Evolutionary conservation across 257 asterid genomes (phyloP).

Genomic region (Gynochthodes officinalis): DNA sequence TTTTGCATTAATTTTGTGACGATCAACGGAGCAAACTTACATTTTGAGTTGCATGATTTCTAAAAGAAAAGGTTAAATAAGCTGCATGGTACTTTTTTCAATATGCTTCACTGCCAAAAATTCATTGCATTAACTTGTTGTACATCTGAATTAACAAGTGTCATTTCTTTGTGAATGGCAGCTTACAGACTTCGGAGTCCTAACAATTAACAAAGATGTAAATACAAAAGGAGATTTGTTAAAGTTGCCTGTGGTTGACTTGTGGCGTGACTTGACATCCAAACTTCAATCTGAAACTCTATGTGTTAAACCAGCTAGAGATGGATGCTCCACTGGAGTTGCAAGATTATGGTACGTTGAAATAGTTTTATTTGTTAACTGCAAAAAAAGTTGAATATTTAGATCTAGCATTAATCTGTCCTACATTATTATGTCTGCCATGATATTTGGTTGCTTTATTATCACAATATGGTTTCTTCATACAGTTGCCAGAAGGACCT

Average conservation of each 20-base stretch:
- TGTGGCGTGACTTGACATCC: constrained; percentile 64
- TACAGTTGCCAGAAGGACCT: constrained; percentile 70
- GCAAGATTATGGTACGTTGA: constrained; percentile 68
- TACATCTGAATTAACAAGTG: constrained; percentile 11
- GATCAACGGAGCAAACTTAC: background rate
- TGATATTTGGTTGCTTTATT: background rate
- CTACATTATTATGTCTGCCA: background rate
- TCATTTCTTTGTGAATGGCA: constrained; percentile 30
- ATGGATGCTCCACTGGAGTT: constrained; percentile 95
- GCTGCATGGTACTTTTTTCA: background rate
- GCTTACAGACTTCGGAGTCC: constrained; percentile 69
- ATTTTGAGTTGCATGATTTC: background rate
- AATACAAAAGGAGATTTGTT: constrained; percentile 52
- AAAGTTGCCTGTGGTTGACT: constrained; percentile 33
- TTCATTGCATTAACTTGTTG: background rate
- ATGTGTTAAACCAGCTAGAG: constrained; percentile 87
- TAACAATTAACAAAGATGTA: constrained; percentile 71
- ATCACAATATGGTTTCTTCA: constrained; percentile 12
- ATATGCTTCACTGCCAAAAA: background rate
- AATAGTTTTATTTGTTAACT: background rate
- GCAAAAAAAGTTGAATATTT: background rate
- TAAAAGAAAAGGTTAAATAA: background rate
- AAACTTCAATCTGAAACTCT: constrained; percentile 59
- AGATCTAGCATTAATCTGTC: background rate
- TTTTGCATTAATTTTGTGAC: background rate